These are phyloP conservation scores for Solanum boliviense DNA, from an alignment of 257 asterid genomes.

Conservation along the genomic window DNA sequence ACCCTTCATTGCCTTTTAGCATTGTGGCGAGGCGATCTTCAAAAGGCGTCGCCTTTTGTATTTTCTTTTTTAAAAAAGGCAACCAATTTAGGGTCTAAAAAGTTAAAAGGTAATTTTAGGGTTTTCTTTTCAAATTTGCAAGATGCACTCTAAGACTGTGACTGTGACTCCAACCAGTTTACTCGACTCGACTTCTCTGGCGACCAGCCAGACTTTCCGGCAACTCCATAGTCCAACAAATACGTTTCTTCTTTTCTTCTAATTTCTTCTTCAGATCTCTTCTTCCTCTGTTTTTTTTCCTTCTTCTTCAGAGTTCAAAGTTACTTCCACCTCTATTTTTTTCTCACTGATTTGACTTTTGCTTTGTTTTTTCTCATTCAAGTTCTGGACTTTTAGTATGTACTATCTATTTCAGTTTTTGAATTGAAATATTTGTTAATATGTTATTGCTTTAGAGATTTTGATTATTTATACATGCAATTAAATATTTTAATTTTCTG, in stretches of 20 bases:
- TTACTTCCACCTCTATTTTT: not conserved
- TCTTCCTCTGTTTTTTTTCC: not conserved
- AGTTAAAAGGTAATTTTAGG: not conserved
- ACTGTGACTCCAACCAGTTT: not conserved
- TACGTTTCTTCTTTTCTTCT: not conserved
- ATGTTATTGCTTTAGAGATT: not conserved
- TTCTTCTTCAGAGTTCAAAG: not conserved
- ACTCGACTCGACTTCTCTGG: not conserved
- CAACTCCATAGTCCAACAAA: not conserved
- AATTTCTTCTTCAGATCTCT: not conserved
- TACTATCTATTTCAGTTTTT: not conserved
- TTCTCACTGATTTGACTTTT: not conserved
- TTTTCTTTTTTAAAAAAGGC: not conserved
- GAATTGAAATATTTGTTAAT: not conserved
- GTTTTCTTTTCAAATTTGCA: not conserved
- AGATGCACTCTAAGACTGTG: not conserved
- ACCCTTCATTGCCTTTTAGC: not conserved
- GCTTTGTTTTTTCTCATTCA: not conserved
- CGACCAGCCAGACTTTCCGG: not conserved
- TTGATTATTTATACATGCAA: not conserved
- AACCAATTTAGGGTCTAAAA: not conserved
- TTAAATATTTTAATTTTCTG: too few relatives aligned
- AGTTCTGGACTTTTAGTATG: not conserved
- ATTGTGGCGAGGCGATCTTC: not conserved
- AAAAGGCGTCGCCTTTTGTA: not conserved